phyloP scores from a whole-genome alignment of 352 stramenopile genomes.

The Globisporangium perplexum region DNA sequence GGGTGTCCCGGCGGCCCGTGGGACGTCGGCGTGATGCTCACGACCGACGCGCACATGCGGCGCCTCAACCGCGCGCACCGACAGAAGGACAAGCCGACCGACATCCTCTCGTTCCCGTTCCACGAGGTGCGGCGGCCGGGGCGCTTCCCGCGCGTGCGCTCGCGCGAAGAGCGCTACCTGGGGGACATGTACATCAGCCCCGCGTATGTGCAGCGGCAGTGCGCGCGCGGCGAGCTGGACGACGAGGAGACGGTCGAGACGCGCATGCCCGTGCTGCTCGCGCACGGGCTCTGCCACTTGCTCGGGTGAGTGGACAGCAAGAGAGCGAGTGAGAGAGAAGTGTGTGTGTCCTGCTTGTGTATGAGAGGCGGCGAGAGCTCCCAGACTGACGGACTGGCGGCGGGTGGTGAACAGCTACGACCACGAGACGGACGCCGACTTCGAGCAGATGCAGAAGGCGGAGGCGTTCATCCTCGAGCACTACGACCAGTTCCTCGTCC shows the following conservation, averaged over 20 bases:
- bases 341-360: too few species aligned
- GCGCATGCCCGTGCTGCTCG: conserved; percentile 66
- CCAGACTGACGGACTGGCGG: too few species aligned
- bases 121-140: conserved; percentile 65
- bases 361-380: too few species aligned
- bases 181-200: conserved; percentile 83
- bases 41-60: conserved; percentile 68
- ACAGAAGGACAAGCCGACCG: conserved; percentile 74
- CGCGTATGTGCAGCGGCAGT: conserved; percentile 72
- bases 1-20: conserved; percentile 54
- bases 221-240: conserved; percentile 38
- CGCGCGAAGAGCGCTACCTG: conserved; percentile 60
- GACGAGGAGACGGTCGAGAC: conserved; percentile 58
- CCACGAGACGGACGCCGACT: conserved; percentile 72
- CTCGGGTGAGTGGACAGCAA: conserved; percentile 65
- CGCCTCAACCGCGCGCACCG: conserved; percentile 66
- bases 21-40: conserved; percentile 79
- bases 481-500: conserved; percentile 44
- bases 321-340: too few species aligned
- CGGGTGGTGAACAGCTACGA: conserved; percentile 78
- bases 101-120: conserved; percentile 79
- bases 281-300: conserved; percentile 78
- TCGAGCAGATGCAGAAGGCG: conserved; percentile 68
- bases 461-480: conserved; percentile 58
- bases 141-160: conserved; percentile 47